These are phyloP conservation scores for Conringia planisiliqua DNA, from an alignment of 345 rosid genomes.

Conservation along the genomic window DNA sequence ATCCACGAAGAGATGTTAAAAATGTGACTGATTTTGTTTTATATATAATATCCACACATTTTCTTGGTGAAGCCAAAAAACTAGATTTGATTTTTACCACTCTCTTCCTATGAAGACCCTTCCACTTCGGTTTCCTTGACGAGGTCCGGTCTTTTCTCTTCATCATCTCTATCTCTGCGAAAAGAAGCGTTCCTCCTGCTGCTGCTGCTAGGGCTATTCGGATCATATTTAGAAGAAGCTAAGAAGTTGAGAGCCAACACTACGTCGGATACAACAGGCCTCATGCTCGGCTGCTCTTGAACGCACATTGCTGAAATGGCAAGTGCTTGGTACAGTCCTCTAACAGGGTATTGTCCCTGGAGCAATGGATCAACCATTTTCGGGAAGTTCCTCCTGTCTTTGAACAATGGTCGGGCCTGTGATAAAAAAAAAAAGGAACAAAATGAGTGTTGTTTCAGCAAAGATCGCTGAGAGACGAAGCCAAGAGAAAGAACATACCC, in stretches of 20 bases:
- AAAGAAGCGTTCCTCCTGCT: conserved; percentile 26
- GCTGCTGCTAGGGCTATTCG: conserved; percentile 33
- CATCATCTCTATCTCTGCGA: conserved; percentile 1
- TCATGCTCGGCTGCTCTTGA: conserved; percentile 81
- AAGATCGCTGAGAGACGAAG: background rate
- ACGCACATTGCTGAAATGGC: conserved; percentile 96
- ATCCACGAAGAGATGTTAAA: conserved; percentile 24
- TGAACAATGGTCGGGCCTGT: conserved; percentile 86
- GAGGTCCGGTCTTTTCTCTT: conserved; percentile 14
- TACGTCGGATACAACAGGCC: conserved; percentile 74
- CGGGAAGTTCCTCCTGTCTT: conserved; percentile 69
- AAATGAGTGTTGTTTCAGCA: background rate
- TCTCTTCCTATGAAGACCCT: conserved; percentile 13
- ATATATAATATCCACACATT: background rate
- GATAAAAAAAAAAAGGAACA: background rate
- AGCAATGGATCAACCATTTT: conserved; percentile 78
- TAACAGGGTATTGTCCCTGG: conserved; percentile 62
- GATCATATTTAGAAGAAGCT: conserved; percentile 59
- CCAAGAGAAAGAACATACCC: conserved; percentile 52
- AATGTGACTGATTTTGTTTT: background rate
- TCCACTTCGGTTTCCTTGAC: conserved; percentile 23
- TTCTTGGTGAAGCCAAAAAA: conserved; percentile 25
- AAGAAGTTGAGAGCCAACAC: conserved; percentile 77
- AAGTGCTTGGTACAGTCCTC: conserved; percentile 85
- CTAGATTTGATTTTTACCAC: background rate